phyloP scores from a whole-genome alignment of 2,329 filamentous ascomycete genomes.

The Ceratocystiopsis minuta region DNA sequence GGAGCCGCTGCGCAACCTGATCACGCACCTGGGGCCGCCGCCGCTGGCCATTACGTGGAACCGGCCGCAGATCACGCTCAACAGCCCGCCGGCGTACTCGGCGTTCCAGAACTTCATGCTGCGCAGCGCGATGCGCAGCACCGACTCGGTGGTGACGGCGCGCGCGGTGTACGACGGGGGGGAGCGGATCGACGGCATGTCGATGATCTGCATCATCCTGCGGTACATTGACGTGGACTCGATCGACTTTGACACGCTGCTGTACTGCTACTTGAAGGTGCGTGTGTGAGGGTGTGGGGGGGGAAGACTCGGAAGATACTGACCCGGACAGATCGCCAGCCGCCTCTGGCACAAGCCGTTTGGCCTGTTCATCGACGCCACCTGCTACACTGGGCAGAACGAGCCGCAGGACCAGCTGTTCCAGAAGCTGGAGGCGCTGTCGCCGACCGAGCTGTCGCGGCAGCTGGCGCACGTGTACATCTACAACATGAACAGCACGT shows the following conservation, averaged over 20 bases:
- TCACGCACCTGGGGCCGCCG: constrained; percentile 48
- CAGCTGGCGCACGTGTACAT: constrained; percentile 46
- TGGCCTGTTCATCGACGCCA: constrained; percentile 49
- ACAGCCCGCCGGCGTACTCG: constrained; percentile 45
- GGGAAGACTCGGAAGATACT: too few species aligned
- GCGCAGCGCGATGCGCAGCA: constrained; percentile 46
- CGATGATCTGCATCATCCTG: constrained; percentile 51
- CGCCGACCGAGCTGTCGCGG: constrained; percentile 40
- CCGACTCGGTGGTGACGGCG: constrained; percentile 44
- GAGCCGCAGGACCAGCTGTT: constrained; percentile 49
- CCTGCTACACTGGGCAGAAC: constrained; percentile 49
- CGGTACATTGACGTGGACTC: constrained; percentile 48
- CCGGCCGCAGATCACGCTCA: constrained; percentile 44
- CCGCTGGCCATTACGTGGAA: constrained; percentile 54
- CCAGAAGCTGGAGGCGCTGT: constrained; percentile 42
- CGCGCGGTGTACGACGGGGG: constrained; percentile 53
- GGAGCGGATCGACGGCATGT: constrained; percentile 51
- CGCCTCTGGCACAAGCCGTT: constrained; percentile 53
- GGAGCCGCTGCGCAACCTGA: constrained; percentile 41
- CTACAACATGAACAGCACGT: constrained; percentile 58
- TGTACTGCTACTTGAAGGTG: constrained; percentile 52
- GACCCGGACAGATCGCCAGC: constrained; percentile 40
- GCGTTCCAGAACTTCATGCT: constrained; percentile 59
- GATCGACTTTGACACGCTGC: constrained; percentile 45
- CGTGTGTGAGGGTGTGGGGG: neutral